Percentiles rank a stretch among this genome's conserved stretches.
Conservation (phyloP, 768 basidiomycete species). For the Boletus rex-veris region DNA sequence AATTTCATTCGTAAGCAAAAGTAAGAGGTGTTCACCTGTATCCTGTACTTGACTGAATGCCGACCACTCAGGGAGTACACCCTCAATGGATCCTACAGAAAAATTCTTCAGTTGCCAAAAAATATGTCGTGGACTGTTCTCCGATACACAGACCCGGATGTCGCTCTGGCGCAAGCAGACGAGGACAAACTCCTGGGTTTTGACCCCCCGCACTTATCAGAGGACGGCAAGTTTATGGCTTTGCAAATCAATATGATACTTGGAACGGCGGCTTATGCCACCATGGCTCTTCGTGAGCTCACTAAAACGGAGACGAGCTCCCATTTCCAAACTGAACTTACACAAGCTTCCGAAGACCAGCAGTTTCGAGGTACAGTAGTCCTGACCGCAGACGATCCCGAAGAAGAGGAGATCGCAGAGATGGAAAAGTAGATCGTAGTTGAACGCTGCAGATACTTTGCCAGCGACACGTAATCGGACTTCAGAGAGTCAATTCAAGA, state of each 20-base stretch:
- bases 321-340: constrained; percentile 81
- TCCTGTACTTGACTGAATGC: constrained; percentile 5
- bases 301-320: constrained; percentile 95
- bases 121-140: constrained; percentile 79
- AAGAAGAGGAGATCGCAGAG: constrained; percentile 11
- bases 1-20: constrained; percentile 88
- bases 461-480: no score
- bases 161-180: constrained; percentile 89
- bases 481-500: no score
- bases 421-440: constrained; percentile 1
- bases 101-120: constrained; percentile 82
- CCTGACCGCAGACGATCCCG: constrained; percentile 22
- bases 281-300: constrained; percentile 94
- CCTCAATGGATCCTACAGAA: constrained; percentile 89
- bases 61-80: constrained; percentile 71
- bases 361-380: constrained; percentile 58
- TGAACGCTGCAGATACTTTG: no score
- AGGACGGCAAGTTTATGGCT: constrained; percentile 82
- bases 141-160: constrained; percentile 90
- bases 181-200: constrained; percentile 88
- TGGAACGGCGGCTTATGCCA: constrained; percentile 92
- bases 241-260: constrained; percentile 83
- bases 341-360: constrained; percentile 77
- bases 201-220: constrained; percentile 60
- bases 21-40: constrained; percentile 40